Evolutionary conservation across 495 filamentous ascomycete genomes (phyloP), one percentile per base, ranked within the genome.

Genomic region (Annulohypoxylon stygium): DNA sequence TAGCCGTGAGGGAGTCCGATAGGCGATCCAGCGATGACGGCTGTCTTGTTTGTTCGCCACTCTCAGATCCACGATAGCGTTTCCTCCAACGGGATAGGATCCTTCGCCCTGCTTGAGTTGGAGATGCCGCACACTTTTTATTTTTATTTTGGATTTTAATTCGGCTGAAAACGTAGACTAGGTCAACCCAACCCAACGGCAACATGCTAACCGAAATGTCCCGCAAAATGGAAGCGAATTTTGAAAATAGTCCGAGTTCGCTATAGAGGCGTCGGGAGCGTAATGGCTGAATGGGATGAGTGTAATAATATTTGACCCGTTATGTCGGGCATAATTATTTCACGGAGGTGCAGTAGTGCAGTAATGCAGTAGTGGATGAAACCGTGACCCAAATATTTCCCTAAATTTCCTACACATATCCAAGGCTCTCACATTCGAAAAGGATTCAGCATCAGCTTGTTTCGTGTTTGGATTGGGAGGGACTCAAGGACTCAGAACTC

Each of bases 391-490:
- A 54, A 26, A 57, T 61, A 36, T 55, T 50, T 69, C 39, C 36
- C 23, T 26, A 20, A 36, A 47, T 50, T 69, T 59, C 36, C 23
- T 26, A 20, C 33, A 37, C 34, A 18, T 60, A 60, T 45, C 2
- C 30, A 30, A 30, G 30, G 30, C 30, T 30, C 36, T 69, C 58
- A 51, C 58, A n/a, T 37, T 39, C 25, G 6, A 7, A 69, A 26
- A 60, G 61, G 65, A 57, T 64, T 66, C 67, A 54, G 63, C 50
- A 67, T 62, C 63, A 62, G 30, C 34, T 20, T 57, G 65, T 74
- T 69, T 74, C 71, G 71, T 69, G 61, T 67, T 67, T 12, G 30
- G 51, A 61, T 33, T 66, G 36, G 36, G 23, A 36, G 53, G 33
- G n/a, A 30, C 30, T 30, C 30, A 6, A 6, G 30, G 30, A 3